Percentiles rank a stretch among this genome's conserved stretches.
Conservation (phyloP, 2,329 filamentous ascomycete genomes). For the Thyridium curvatum region DNA sequence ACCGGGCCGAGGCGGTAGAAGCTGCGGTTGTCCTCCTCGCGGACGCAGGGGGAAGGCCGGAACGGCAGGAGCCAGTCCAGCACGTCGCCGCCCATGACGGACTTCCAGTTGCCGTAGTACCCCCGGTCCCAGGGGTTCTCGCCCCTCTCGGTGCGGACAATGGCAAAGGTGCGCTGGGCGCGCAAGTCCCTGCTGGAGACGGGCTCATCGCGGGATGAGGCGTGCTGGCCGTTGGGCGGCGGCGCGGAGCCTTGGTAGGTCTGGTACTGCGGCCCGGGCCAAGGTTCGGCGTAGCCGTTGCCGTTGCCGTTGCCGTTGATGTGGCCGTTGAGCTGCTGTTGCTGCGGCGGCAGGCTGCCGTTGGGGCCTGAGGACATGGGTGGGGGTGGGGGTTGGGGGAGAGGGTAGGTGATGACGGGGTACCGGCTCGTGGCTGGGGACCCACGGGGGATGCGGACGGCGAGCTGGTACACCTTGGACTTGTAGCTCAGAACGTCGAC, state of each 20-base stretch:
- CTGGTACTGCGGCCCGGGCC: neutral
- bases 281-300: neutral
- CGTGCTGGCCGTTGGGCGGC: neutral
- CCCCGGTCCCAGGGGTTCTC: slow-evolving; percentile 86
- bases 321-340: slow-evolving; percentile 6
- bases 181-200: slow-evolving; percentile 30
- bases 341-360: slow-evolving; percentile 1
- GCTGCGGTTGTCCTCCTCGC: slow-evolving; percentile 58
- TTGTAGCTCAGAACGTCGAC: slow-evolving; percentile 68
- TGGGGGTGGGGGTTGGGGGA: slow-evolving; percentile 1
- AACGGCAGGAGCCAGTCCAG: slow-evolving; percentile 80
- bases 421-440: slow-evolving; percentile 48
- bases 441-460: slow-evolving; percentile 59
- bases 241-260: slow-evolving; percentile 1
- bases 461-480: slow-evolving; percentile 62
- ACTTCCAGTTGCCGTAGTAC: slow-evolving; percentile 61
- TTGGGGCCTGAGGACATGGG: slow-evolving; percentile 2
- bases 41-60: slow-evolving; percentile 65
- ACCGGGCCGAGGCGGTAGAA: slow-evolving; percentile 63
- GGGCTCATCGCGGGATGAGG: slow-evolving; percentile 3
- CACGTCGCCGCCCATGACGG: slow-evolving; percentile 68
- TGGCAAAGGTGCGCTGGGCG: slow-evolving; percentile 66
- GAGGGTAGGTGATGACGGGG: slow-evolving; percentile 2
- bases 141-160: slow-evolving; percentile 64
- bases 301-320: slow-evolving; percentile 1